Evolutionary conservation across 257 asterid species (phyloP), one percentile per base, ranked within the genome.

Genomic region (Solanum pinnatisectum): DNA sequence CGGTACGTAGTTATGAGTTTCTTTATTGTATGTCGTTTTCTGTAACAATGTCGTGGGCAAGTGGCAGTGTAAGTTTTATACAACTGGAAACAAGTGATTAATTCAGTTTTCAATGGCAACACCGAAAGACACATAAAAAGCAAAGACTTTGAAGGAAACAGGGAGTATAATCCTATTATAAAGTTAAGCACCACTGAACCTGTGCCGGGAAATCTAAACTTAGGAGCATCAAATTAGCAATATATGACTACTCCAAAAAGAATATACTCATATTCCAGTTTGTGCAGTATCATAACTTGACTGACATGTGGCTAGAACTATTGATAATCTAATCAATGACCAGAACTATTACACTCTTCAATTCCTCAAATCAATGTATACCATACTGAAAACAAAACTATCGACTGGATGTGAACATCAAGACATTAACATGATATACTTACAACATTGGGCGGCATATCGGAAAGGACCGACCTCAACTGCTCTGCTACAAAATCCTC

Each of bases 381-480:
- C 36, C 3, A 30, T 81, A 27, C 30, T 3, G 10, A 46, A 23
- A 46, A 81, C 5, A 46, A 46, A 23, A 30, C 9, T 15, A 81
- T 18, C 67, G 46, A 27, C 10, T 81, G 84, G 39, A 42, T 42
- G 84, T 27, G 3, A 25, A 42, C 84, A 42, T 79, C 11, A 16
- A 42, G n/a, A 25, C 84, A 81, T 49, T 46, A 81, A 27, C 68
- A 81, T 65, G 46, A 85, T 86, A 72, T 77, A 90, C 98, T 95
- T 87, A 96, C 99, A 85, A 96, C 98, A 91, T 96, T 95, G 76
- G 98, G 98, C 59, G n/a, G 92, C 99, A 96, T 95, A 92, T 95
- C 98, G 15, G 95, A 95, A 14, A 96, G 93, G 86, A 95, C 96
- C 1, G 98, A 96, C 84, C 87, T 92, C 95, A 96, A 89, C 89